Evolutionary conservation across 352 stramenopile species (phyloP), one percentile per base, ranked within the genome.

Genomic region (Phytophthora vignae): DNA sequence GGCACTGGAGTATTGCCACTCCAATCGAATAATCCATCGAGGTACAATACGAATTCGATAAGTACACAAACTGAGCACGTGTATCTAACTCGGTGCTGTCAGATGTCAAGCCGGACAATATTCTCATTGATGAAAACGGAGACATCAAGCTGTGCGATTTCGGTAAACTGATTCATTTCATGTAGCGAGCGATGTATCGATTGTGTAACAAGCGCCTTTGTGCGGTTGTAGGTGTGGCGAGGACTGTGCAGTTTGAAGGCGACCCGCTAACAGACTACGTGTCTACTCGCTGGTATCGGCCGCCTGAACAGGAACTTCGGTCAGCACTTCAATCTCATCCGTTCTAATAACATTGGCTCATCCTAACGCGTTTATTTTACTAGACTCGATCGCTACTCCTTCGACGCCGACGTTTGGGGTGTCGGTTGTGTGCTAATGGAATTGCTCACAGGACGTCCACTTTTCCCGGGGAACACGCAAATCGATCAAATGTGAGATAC

Each of bases 101-200:
- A 95, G 88, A 95, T 58, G 83, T 95, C 15, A 95, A 95, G 60
- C 85, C 87, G 0, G 88, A 95, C 55, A 95, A 94, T 55, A 93
- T 95, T 25, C 73, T 94, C 10, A 87, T 95, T 19, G 87, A 95
- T 64, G 78, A 92, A 65, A 71, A 77, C 17, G 79, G 83, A 4
- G 78, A 92, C 36, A 90, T 95, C 49, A 89, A 90, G 48, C 66
- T 95, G 2, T 95, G 88, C 31, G 88, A 94, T 55, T 95, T 95
- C 69, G 88, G 88, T 85, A 65, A 66, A 50, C 8, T 50, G 6
- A 9, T 50, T 22, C n/a, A 50, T 12, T 19, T 8, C n/a, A 22
- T 6, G 44, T 19, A 50, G 44, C 44, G 17, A 50, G 15, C n/a
- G 12, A 46, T 10, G 48, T 46, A n/a, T 46, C 14, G 38, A 46